Evolutionary conservation across 176 grass and related monocot genomes (phyloP).

Genomic region (Phragmites australis): DNA sequence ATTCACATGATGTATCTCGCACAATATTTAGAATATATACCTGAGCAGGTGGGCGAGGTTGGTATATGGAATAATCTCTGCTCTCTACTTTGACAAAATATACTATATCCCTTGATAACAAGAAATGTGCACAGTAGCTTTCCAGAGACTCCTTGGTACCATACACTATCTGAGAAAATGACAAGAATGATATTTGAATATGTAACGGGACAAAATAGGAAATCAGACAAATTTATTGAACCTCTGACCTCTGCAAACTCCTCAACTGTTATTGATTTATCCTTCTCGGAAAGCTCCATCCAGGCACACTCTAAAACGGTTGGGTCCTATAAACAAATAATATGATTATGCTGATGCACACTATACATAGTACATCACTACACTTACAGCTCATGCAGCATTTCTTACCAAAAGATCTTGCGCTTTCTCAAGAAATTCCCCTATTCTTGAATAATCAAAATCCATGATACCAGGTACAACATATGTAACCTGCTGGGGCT

Average conservation of each 20-base stretch:
- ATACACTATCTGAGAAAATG: slow-evolving; percentile 75
- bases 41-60: slow-evolving; percentile 73
- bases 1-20: background rate
- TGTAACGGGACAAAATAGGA: background rate
- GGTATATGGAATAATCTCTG: slow-evolving; percentile 74
- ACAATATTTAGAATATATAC: slow-evolving; percentile 55
- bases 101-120: slow-evolving; percentile 88
- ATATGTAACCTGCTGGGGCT: slow-evolving; percentile 85
- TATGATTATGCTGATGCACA: slow-evolving; percentile 17
- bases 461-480: slow-evolving; percentile 77
- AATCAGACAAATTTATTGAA: background rate
- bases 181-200: slow-evolving; percentile 24
- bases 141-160: slow-evolving; percentile 81
- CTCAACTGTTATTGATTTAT: slow-evolving; percentile 77
- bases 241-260: slow-evolving; percentile 82
- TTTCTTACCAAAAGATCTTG: slow-evolving; percentile 71
- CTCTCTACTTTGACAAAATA: slow-evolving; percentile 79
- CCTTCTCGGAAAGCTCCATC: slow-evolving; percentile 88
- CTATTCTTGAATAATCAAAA: slow-evolving; percentile 70
- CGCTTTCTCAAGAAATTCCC: slow-evolving; percentile 78
- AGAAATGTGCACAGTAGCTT: slow-evolving; percentile 85
- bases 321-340: slow-evolving; percentile 60
- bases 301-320: slow-evolving; percentile 86
- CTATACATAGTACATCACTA: background rate
- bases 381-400: slow-evolving; percentile 14